phyloP scores from a whole-genome alignment of 768 basidiomycete species.

The Gymnopilus junonius region DNA sequence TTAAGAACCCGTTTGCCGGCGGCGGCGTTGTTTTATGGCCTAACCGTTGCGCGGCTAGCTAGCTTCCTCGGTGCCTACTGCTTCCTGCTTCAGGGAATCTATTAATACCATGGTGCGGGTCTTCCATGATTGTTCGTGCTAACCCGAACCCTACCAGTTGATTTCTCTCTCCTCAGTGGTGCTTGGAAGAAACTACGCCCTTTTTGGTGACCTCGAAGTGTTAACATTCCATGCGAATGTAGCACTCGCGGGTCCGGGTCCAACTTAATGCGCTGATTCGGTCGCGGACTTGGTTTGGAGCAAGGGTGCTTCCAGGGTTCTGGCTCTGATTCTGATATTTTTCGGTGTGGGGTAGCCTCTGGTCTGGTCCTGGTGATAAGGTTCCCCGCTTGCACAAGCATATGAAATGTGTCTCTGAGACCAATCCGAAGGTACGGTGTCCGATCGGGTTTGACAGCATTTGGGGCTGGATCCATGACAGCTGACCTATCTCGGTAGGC shows the following conservation, averaged over 20 bases:
- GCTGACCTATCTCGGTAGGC: neutral
- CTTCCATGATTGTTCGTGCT: neutral
- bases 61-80: neutral
- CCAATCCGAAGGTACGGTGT: neutral
- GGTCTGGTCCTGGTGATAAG: neutral
- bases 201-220: neutral
- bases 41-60: constrained; percentile 3
- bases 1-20: neutral
- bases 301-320: neutral
- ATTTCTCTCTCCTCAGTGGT: neutral
- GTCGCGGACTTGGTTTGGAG: neutral
- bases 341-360: neutral
- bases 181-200: neutral
- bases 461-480: neutral
- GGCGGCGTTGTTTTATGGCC: neutral
- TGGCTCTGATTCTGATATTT: neutral
- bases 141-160: neutral
- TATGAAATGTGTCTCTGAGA: neutral
- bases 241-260: no score
- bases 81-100: neutral
- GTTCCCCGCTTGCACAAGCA: neutral
- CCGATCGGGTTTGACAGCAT: neutral
- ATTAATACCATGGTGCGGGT: neutral
- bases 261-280: neutral
- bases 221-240: neutral